Evolutionary conservation across 148 eudicot genomes (phyloP).

Genomic region (Rhododendron mucronatum): DNA sequence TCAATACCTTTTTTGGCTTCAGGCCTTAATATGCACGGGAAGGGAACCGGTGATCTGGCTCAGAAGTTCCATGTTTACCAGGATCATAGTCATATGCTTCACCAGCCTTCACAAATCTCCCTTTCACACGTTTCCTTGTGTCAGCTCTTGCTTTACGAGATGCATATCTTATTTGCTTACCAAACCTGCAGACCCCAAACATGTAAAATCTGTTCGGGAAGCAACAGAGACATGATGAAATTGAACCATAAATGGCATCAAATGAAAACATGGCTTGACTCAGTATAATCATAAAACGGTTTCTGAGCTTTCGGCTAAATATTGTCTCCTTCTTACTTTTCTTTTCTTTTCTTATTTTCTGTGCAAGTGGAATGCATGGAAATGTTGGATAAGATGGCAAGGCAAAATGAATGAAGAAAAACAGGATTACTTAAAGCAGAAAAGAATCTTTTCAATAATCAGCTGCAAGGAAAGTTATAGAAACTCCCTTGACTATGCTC

Average conservation of each 20-base stretch:
- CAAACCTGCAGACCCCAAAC: slow-evolving; percentile 31
- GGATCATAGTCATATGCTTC: slow-evolving; percentile 47
- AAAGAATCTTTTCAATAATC: background rate
- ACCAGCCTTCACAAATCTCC: slow-evolving; percentile 55
- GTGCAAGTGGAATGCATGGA: background rate
- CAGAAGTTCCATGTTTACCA: slow-evolving; percentile 6
- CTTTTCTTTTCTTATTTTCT: background rate
- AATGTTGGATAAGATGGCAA: background rate
- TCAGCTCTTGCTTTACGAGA: slow-evolving; percentile 61
- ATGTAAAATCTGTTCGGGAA: background rate
- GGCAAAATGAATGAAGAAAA: background rate
- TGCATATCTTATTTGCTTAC: slow-evolving; percentile 56
- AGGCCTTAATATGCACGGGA: background rate
- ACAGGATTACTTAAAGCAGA: background rate
- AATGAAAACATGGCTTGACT: background rate
- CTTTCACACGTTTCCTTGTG: slow-evolving; percentile 53
- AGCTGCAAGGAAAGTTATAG: background rate
- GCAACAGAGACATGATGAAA: background rate
- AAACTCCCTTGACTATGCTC: background rate
- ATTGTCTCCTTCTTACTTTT: background rate
- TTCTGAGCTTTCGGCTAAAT: background rate
- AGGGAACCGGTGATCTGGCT: background rate
- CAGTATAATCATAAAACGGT: background rate
- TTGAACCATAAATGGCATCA: background rate
- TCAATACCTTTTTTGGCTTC: background rate